phyloP scores from a whole-genome alignment of 139 green algal genomes.

The Coelastrella sp. region DNA sequence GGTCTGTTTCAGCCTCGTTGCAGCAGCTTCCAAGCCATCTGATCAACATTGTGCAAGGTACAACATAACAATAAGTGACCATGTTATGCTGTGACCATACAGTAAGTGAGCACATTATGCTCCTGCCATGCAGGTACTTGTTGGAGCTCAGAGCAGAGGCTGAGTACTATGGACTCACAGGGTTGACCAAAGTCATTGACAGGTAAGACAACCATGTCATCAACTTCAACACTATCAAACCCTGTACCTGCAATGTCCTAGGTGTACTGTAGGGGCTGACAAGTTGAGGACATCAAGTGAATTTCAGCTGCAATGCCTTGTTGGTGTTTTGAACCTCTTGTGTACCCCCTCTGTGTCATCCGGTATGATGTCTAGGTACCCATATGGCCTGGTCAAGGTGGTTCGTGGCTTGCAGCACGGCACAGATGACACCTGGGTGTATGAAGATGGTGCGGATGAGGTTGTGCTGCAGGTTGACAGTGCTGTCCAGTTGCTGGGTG shows the following conservation, averaged over 20 bases:
- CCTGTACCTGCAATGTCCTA: not conserved
- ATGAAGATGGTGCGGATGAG: slow-evolving; percentile 82
- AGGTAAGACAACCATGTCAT: slow-evolving; percentile 45
- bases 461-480: slow-evolving; percentile 77
- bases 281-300: not conserved
- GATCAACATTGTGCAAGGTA: too few relatives aligned
- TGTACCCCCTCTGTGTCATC: too few relatives aligned
- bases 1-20: too few relatives aligned
- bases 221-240: not conserved
- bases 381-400: slow-evolving; percentile 58
- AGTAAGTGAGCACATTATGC: too few relatives aligned
- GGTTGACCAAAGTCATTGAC: slow-evolving; percentile 71
- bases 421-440: slow-evolving; percentile 67
- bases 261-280: not conserved
- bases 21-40: too few relatives aligned
- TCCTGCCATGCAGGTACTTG: slow-evolving; percentile 72
- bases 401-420: slow-evolving; percentile 57
- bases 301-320: not conserved
- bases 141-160: slow-evolving; percentile 78
- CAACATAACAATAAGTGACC: too few relatives aligned
- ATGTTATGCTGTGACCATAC: too few relatives aligned
- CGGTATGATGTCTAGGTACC: slow-evolving; percentile 52
- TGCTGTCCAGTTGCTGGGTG: slow-evolving; percentile 74
- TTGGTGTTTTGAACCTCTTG: too few relatives aligned
- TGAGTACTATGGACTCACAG: slow-evolving; percentile 77